Evolutionary conservation across 208 protist species (phyloP).

Genomic region (Trypanosoma rangeli): DNA sequence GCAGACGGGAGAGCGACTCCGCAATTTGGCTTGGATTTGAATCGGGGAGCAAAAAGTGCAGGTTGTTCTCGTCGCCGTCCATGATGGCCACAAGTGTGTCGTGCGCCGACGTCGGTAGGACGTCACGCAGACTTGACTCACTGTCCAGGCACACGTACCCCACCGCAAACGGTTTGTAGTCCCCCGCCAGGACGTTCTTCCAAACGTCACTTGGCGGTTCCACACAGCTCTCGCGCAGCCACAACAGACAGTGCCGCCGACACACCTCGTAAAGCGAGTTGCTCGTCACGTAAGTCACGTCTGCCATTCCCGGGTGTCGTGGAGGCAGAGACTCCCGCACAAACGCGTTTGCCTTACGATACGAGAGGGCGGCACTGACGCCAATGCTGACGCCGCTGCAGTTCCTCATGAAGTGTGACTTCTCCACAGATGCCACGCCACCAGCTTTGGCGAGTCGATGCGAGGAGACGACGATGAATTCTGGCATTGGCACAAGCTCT

Average conservation of each 20-base stretch:
- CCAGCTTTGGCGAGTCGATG: slow-evolving; percentile 32
- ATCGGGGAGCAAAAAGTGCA: slow-evolving; percentile 38
- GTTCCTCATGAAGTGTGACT: slow-evolving; percentile 16
- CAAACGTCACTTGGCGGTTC: slow-evolving; percentile 23
- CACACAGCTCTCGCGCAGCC: slow-evolving; percentile 58
- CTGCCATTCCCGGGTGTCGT: slow-evolving; percentile 43
- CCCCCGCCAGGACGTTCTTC: slow-evolving; percentile 29
- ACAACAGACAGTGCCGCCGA: slow-evolving; percentile 69
- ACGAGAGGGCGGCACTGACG: slow-evolving; percentile 54
- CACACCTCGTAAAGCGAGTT: slow-evolving; percentile 64
- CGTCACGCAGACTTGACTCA: slow-evolving; percentile 30
- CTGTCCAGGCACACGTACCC: slow-evolving; percentile 72
- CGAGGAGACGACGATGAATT: slow-evolving; percentile 72
- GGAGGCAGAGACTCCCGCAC: slow-evolving; percentile 47
- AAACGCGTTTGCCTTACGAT: slow-evolving; percentile 58
- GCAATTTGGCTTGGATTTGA: slow-evolving; percentile 23
- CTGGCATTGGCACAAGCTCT: slow-evolving; percentile 50
- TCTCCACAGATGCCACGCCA: slow-evolving; percentile 22
- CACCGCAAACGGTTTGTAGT: slow-evolving; percentile 66
- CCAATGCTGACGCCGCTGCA: slow-evolving; percentile 68
- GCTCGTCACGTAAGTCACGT: slow-evolving; percentile 40
- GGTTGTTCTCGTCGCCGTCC: slow-evolving; percentile 56
- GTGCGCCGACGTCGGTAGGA: slow-evolving; percentile 17
- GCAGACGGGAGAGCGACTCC: slow-evolving; percentile 29
- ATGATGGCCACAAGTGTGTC: slow-evolving; percentile 49